Conservation (phyloP, 179 eudicot genomes). For the Spergularia azorica region DNA sequence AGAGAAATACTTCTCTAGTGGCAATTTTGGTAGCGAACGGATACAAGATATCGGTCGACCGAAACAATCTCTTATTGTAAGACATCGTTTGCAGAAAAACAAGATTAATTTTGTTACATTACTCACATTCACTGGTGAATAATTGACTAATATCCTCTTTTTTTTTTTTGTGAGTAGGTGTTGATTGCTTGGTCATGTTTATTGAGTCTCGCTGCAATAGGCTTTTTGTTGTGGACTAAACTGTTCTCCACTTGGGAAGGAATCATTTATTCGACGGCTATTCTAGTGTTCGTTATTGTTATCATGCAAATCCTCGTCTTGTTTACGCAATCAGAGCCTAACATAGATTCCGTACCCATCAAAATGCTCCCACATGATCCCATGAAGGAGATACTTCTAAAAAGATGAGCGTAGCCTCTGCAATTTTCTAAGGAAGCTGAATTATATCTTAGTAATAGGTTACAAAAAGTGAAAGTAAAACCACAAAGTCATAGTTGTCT, state of each 20-base stretch:
- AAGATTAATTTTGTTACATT: neutral
- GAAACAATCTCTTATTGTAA: slow-evolving; percentile 57
- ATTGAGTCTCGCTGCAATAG: slow-evolving; percentile 32
- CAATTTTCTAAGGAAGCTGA: neutral
- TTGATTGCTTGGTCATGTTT: slow-evolving; percentile 59
- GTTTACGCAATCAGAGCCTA: slow-evolving; percentile 57
- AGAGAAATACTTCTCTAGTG: slow-evolving; percentile 51
- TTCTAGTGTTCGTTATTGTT: slow-evolving; percentile 43
- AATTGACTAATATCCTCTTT: neutral
- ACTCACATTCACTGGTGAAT: neutral
- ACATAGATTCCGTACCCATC: slow-evolving; percentile 38
- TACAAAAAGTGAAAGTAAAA: neutral
- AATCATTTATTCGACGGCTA: slow-evolving; percentile 29
- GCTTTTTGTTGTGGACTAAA: slow-evolving; percentile 43
- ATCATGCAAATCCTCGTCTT: slow-evolving; percentile 67
- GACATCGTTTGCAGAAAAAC: slow-evolving; percentile 6
- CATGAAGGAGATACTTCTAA: slow-evolving; percentile 48
- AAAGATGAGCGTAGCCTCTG: slow-evolving; percentile 24
- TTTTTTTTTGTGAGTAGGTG: slow-evolving; percentile 38
- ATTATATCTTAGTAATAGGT: neutral
- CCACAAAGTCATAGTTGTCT: too few relatives aligned
- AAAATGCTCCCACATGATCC: slow-evolving; percentile 34
- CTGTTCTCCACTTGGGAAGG: slow-evolving; percentile 54
- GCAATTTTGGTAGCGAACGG: slow-evolving; percentile 44
- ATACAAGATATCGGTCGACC: slow-evolving; percentile 63